Base-by-base conservation (phyloP, 306 rosid species). In the Parietaria judaica region DNA sequence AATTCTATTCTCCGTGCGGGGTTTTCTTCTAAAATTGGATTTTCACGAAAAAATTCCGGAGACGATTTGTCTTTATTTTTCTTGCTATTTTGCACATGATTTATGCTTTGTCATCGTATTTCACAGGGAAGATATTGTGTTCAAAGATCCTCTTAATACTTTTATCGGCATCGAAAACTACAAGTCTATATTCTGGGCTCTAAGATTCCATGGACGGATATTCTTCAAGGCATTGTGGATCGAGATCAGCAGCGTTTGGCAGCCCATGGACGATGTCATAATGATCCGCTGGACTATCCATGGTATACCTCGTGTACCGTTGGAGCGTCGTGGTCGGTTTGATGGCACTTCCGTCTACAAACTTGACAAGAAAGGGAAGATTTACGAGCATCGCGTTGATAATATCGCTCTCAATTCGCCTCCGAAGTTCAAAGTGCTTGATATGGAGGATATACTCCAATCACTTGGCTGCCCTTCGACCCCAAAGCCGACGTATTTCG, bases 221-320 rank as follows among this genome's bases (percentile, higher is more conserved):
- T 81, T 87, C 66, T 90, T 90, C 80, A 83, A 71, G 76, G 91
- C 91, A 55, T 71, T 90, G 68, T 90, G 95, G 95, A 66, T 87
- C 15, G 96, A 87, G 58, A 38, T 90, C 54, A 65, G 56, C 11
- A 85, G 86, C 36, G 84, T 87, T 49, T 87, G 86, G 87, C 96
- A 90, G 80, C 97, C 97, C 0, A 61, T 61, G 72, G 97, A 83
- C 74, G 85, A 80, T 23, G 69, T 76, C 51, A 78, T 90, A 41
- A 83, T 90, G 90, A 82, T 90, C 65, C 91, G 96, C 52, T 90
- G 96, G 96, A 85, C 91, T 0, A 70, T 85, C 77, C 87, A 87
- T 66, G 96, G 97, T 23, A 77, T 90, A 66, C 91, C 87, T n/a
- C 82, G 96, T 57, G 82, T 83, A 65, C 95, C 84, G 66, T 90